These are phyloP conservation scores for Agastache rugosa DNA, from an alignment of 257 asterid genomes.

Conservation along the genomic window DNA sequence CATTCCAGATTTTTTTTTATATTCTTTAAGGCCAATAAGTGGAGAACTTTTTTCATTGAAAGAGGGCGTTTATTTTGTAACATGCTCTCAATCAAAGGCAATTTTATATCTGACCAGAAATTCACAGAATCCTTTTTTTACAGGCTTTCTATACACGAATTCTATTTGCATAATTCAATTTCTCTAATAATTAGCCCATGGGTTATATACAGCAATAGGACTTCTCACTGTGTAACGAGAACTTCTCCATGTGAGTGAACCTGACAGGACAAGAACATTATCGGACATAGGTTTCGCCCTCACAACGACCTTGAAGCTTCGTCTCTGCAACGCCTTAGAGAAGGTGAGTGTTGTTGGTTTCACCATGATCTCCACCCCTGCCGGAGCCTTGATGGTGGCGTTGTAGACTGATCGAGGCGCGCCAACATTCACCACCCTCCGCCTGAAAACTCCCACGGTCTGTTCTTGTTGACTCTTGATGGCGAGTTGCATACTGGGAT, in stretches of 20 bases:
- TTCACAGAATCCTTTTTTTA: not conserved
- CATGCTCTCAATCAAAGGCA: conserved; percentile 4
- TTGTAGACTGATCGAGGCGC: conserved; percentile 54
- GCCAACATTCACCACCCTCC: conserved; percentile 81
- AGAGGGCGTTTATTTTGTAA: conserved; percentile 18
- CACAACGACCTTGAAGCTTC: conserved; percentile 79
- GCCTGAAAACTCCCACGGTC: conserved; percentile 62
- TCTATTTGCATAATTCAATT: not conserved
- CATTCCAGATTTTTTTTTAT: conserved; percentile 2
- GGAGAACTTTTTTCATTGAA: conserved; percentile 24
- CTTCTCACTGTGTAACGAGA: conserved; percentile 58
- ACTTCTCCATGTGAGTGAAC: conserved; percentile 74
- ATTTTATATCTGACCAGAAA: not conserved
- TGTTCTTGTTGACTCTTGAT: conserved; percentile 57
- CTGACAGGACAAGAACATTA: conserved; percentile 52
- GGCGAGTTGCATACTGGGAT: conserved; percentile 86
- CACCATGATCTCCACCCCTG: conserved; percentile 70
- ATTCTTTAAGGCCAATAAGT: conserved; percentile 38
- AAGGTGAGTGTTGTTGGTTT: conserved; percentile 61
- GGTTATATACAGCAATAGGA: conserved; percentile 66
- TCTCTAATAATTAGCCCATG: conserved; percentile 46
- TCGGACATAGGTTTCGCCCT: conserved; percentile 58
- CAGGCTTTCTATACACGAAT: not conserved
- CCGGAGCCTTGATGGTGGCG: conserved; percentile 71
- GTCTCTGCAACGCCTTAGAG: conserved; percentile 49